Base-by-base conservation (phyloP, 2,329 filamentous ascomycete species). In the Xylariaceae sp. region DNA sequence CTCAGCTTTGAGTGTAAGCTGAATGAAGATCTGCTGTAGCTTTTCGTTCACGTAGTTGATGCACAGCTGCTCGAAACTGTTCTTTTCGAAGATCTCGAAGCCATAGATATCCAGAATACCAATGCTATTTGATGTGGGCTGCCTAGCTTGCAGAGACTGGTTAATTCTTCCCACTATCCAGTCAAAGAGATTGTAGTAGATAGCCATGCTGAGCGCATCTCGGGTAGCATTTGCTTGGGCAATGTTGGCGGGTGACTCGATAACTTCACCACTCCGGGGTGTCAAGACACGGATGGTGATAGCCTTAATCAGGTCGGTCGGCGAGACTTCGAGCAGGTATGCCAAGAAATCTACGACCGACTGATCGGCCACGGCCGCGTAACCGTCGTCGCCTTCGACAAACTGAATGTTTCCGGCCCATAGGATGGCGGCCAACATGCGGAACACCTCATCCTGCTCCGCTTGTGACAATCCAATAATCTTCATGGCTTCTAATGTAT, bases 11-110 rank as follows among this genome's bases (percentile, higher is more conserved):
- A 99, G 76, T 0, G 94, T 99, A 68, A 99, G 80, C 75, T 99
- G 94, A 67, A 99, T 99, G 73, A 99, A 99, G 70, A 99, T 97
- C 72, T 99, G 94, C 76, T 99, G 94, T 59, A 99, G 80, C 76
- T 99, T 99, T 77, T 99, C 94, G 75, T 99, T 99, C 71, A 97
- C 95, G 71, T 97, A 99, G 79, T 99, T 99, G 82, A 99, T 99
- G 77, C 94, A 99, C 6, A 99, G 84, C 76, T 99, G 94, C 74
- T 99, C 94, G 70, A 99, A 99, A 65, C 90, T 97, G 78, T 99
- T 99, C 78, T 93, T 94, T 73, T 99, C 94, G 67, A 99, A 99
- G 67, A 99, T 99, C 73, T 99, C 94, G 71, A 99, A 99, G 2
- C 94, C 94, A 73, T 99, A 99, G 67, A 99, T 99, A 81, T 99